A percentile compares a stretch with the other conserved stretches of the same genome.
phyloP scores from a whole-genome alignment of 495 filamentous ascomycete genomes.

The Podospora sp. region DNA sequence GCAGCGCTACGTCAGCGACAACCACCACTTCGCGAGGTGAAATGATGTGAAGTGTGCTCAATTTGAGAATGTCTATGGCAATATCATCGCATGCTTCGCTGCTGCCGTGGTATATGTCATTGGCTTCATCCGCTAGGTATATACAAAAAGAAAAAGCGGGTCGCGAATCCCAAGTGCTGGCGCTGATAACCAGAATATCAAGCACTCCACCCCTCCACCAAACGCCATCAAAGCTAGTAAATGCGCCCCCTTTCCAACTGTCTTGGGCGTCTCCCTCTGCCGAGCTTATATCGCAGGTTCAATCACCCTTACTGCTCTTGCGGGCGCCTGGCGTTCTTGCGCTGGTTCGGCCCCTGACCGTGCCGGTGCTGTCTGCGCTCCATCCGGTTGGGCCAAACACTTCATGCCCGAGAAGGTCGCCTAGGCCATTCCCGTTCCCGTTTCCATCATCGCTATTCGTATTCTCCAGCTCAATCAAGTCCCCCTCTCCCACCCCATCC shows the following conservation, averaged over 20 bases:
- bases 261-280: not conserved
- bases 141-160: slow-evolving; percentile 2
- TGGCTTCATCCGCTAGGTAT: not conserved
- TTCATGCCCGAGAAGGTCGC: slow-evolving; percentile 23
- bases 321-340: not conserved
- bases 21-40: not conserved
- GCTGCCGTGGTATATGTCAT: slow-evolving; percentile 9
- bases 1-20: not conserved
- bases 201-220: not conserved
- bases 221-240: not conserved
- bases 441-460: slow-evolving; percentile 54
- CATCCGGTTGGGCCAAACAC: slow-evolving; percentile 37
- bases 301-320: slow-evolving; percentile 13
- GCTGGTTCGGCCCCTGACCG: slow-evolving; percentile 11
- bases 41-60: not conserved
- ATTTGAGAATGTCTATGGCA: not conserved
- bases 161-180: not conserved
- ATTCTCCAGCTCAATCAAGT: slow-evolving; percentile 86
- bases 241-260: not conserved
- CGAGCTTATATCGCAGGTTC: not conserved
- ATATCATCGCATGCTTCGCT: not conserved
- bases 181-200: slow-evolving; percentile 5
- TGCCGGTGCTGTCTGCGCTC: slow-evolving; percentile 27
- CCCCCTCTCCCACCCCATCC: slow-evolving; percentile 50
- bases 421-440: slow-evolving; percentile 15